phyloP scores from a whole-genome alignment of 768 basidiomycete genomes.

The Imleria badia region DNA sequence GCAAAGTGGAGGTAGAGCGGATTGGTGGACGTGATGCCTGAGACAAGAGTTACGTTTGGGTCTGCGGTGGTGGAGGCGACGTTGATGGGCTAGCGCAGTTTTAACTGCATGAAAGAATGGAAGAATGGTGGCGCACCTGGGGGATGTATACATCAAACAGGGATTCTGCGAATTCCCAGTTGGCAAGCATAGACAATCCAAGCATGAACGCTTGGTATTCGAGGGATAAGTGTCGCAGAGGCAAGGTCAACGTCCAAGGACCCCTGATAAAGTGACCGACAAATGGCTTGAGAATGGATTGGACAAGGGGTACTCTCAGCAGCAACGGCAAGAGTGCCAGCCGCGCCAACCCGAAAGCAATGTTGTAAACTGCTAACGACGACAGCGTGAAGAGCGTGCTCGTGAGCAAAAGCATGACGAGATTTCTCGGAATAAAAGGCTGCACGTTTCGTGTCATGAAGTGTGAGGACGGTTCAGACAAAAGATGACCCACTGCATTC shows the following conservation, averaged over 20 bases:
- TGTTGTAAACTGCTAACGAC: constrained; percentile 39
- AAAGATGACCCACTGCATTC: constrained; percentile 18
- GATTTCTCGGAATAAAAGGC: constrained; percentile 23
- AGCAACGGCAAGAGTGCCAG: constrained; percentile 49
- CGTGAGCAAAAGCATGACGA: constrained; percentile 33
- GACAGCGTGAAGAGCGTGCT: constrained; percentile 42
- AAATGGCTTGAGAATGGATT: constrained; percentile 54
- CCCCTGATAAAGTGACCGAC: constrained; percentile 62
- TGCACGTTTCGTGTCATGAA: neutral
- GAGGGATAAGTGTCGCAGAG: constrained; percentile 44
- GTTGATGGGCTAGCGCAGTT: constrained; percentile 42
- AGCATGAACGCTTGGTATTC: constrained; percentile 50
- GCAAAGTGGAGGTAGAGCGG: constrained; percentile 60
- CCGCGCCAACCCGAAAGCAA: constrained; percentile 48
- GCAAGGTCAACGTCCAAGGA: constrained; percentile 52
- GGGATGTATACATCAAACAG: constrained; percentile 60
- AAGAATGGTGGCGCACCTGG: constrained; percentile 40
- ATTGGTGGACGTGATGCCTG: constrained; percentile 59
- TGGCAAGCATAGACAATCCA: constrained; percentile 48
- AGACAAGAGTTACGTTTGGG: constrained; percentile 55
- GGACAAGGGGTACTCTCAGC: constrained; percentile 54
- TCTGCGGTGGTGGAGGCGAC: constrained; percentile 48
- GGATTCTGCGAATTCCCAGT: constrained; percentile 64
- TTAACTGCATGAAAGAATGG: neutral
- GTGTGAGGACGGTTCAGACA: neutral